These are phyloP conservation scores for Neonectria punicea DNA, from an alignment of 2,329 filamentous ascomycete species.

Conservation along the genomic window DNA sequence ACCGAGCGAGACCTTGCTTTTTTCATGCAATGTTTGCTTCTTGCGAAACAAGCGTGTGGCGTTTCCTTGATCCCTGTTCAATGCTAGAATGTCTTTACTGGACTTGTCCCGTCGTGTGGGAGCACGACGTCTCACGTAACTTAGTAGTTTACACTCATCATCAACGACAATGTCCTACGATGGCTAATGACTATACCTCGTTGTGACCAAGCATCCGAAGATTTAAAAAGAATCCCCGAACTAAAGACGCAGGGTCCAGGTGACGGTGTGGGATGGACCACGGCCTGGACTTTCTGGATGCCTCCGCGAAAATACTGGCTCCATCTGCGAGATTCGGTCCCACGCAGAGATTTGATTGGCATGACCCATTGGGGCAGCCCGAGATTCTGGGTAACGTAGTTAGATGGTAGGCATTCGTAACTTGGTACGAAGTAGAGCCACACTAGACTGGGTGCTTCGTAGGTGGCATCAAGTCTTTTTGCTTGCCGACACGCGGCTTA, in stretches of 20 bases:
- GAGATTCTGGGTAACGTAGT: neutral
- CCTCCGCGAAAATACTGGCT: neutral
- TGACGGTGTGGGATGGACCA: neutral
- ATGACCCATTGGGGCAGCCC: neutral
- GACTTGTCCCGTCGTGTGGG: no score
- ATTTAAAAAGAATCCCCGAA: neutral
- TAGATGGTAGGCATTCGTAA: neutral
- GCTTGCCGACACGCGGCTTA: neutral
- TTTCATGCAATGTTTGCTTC: neutral
- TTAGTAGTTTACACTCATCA: neutral
- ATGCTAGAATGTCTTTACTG: neutral
- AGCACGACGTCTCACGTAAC: neutral
- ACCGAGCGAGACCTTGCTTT: neutral
- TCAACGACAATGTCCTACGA: neutral
- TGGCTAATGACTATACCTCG: neutral
- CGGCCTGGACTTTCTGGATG: conserved; percentile 10
- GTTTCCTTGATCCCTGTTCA: neutral
- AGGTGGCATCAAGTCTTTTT: neutral
- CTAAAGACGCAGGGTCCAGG: neutral
- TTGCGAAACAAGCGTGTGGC: neutral
- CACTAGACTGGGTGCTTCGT: neutral
- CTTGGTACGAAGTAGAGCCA: neutral
- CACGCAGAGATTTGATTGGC: neutral
- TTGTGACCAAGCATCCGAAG: neutral
- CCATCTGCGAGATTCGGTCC: neutral